These are phyloP conservation scores for Pisolithus tinctorius DNA, from an alignment of 768 basidiomycete genomes.

Conservation along the genomic window DNA sequence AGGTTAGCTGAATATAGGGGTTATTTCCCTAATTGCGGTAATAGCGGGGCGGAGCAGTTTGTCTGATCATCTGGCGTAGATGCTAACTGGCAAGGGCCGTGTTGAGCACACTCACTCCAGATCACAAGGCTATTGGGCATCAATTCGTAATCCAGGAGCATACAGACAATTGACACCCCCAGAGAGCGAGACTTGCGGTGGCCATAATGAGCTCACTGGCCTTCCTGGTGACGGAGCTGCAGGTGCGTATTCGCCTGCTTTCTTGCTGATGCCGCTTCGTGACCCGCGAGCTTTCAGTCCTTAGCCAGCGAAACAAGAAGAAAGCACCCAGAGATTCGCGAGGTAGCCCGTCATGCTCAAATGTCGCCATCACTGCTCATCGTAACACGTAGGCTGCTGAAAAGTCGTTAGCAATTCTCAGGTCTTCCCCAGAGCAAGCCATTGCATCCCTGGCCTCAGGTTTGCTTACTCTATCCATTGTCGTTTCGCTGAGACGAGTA, in stretches of 20 bases:
- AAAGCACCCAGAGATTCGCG: constrained; percentile 89
- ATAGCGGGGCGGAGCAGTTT: too few species aligned
- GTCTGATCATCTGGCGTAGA: too few species aligned
- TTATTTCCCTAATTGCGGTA: too few species aligned
- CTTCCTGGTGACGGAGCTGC: constrained; percentile 68
- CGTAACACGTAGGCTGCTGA: constrained; percentile 63
- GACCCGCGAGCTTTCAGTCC: constrained; percentile 41
- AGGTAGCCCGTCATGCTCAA: constrained; percentile 42
- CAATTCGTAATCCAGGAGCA: too few species aligned
- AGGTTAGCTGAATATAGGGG: too few species aligned
- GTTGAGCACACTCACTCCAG: too few species aligned
- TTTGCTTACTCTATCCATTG: constrained; percentile 26
- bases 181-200: background rate
- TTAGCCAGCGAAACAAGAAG: constrained; percentile 83
- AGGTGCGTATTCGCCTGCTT: constrained; percentile 33
- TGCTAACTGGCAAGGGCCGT: too few species aligned
- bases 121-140: too few species aligned
- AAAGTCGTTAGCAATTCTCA: constrained; percentile 74
- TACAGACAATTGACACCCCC: too few species aligned
- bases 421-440: constrained; percentile 75
- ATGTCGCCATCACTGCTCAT: constrained; percentile 8
- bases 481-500: background rate
- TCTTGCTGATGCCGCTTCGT: constrained; percentile 9
- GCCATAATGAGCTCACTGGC: constrained; percentile 56
- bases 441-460: constrained; percentile 67